Percentiles rank a stretch among this genome's conserved stretches.
Conservation (phyloP, 2,329 filamentous ascomycete genomes). For the Monilinia polystroma region DNA sequence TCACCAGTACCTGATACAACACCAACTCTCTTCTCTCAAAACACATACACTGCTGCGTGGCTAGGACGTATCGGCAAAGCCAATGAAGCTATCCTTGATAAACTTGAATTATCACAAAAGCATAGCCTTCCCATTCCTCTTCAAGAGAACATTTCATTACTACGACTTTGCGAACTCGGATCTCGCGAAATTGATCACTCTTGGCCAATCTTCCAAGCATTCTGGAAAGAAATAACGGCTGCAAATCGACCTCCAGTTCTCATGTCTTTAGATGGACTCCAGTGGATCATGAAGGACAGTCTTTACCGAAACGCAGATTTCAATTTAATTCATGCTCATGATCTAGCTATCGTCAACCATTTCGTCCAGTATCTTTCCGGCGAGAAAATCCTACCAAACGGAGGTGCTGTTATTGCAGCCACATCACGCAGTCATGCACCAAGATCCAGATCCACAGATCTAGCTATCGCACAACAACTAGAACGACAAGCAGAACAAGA, state of each 20-base stretch:
- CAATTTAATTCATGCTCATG: conserved; percentile 79
- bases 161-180: conserved; percentile 65
- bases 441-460: conserved; percentile 62
- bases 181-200: conserved; percentile 74
- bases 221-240: conserved; percentile 75
- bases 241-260: conserved; percentile 57
- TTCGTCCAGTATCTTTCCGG: conserved; percentile 73
- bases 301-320: conserved; percentile 72
- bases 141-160: conserved; percentile 59
- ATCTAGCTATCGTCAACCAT: conserved; percentile 72
- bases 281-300: conserved; percentile 76
- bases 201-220: conserved; percentile 75
- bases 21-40: conserved; percentile 70
- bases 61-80: conserved; percentile 70
- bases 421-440: conserved; percentile 71
- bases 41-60: conserved; percentile 71
- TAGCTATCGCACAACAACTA: conserved; percentile 60
- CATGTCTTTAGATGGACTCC: conserved; percentile 74
- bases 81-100: conserved; percentile 64
- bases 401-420: conserved; percentile 74
- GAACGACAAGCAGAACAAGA: conserved; percentile 44
- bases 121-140: conserved; percentile 58
- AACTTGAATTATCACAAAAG: conserved; percentile 51
- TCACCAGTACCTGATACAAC: conserved; percentile 60
- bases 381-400: conserved; percentile 59